Percentiles rank a stretch among this genome's conserved stretches.
These are phyloP conservation scores for Prototheca wickerhamii DNA, from an alignment of 163 green algal genomes.

Conservation along the genomic window DNA sequence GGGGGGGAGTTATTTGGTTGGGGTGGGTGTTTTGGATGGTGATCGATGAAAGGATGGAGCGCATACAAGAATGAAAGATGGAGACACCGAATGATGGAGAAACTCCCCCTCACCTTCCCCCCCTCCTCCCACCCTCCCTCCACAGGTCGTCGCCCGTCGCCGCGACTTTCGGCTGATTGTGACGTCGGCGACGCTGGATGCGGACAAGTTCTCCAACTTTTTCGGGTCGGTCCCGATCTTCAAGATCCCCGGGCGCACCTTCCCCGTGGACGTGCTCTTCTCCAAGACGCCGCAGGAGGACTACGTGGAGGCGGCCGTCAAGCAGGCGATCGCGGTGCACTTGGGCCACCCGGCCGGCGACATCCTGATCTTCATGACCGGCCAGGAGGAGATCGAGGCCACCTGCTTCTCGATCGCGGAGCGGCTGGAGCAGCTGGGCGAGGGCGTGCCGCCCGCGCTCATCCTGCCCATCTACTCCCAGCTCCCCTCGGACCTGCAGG, in stretches of 20 bases:
- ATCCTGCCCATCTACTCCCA: conserved; percentile 97
- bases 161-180: conserved; percentile 95
- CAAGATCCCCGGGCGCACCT: conserved; percentile 91
- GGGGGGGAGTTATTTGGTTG: background rate
- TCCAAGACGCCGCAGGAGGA: conserved; percentile 84
- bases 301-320: conserved; percentile 94
- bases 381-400: conserved; percentile 94
- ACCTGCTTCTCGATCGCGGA: conserved; percentile 73
- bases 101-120: background rate
- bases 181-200: conserved; percentile 87
- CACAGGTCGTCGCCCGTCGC: conserved; percentile 64
- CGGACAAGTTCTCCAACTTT: conserved; percentile 76
- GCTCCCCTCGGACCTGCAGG: conserved; percentile 85
- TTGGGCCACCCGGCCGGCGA: conserved; percentile 74
- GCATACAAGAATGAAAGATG: too few species aligned
- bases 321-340: conserved; percentile 93
- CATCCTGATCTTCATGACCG: conserved; percentile 99
- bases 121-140: background rate
- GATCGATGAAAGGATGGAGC: too few species aligned
- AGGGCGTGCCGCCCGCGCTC: conserved; percentile 62
- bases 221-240: conserved; percentile 84
- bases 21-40: too few species aligned
- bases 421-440: conserved; percentile 74
- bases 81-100: too few species aligned
- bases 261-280: conserved; percentile 91